These are phyloP conservation scores for Maudiozyma saulgeensis DNA, from an alignment of 805 yeast genomes.

Conservation along the genomic window DNA sequence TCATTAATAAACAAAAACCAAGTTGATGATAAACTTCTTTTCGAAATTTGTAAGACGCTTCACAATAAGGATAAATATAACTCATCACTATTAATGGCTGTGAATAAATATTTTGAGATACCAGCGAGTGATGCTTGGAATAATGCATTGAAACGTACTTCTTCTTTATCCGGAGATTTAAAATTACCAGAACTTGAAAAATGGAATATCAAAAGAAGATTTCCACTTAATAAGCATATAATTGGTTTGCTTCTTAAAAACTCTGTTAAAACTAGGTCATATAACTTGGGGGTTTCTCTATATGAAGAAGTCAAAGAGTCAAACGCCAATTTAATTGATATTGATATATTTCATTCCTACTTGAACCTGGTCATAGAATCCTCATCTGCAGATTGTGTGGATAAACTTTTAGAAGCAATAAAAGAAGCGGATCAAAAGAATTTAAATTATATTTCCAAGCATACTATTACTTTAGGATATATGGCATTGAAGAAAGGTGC, in stretches of 20 bases:
- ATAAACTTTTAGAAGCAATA: conserved; percentile 10
- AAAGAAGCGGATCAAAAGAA: conserved; percentile 8
- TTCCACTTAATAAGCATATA: conserved; percentile 10
- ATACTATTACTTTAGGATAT: conserved; percentile 16
- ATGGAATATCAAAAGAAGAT: conserved; percentile 4
- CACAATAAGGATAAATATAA: conserved; percentile 7
- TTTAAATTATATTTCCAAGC: conserved; percentile 7
- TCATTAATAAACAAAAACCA: conserved; percentile 11
- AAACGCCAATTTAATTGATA: conserved; percentile 10
- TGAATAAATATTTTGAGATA: conserved; percentile 12
- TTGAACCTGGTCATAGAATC: conserved; percentile 7
- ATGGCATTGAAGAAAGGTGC: conserved; percentile 21
- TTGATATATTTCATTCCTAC: conserved; percentile 13
- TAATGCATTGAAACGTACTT: background rate
- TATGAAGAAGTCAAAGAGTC: conserved; percentile 5
- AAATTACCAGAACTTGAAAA: background rate
- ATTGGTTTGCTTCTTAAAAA: conserved; percentile 16
- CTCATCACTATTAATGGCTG: conserved; percentile 6
- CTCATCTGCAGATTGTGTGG: conserved; percentile 13
- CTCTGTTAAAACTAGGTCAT: conserved; percentile 11
- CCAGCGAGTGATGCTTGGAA: background rate
- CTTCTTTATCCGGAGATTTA: background rate
- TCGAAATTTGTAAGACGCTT: conserved; percentile 18
- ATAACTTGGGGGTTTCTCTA: conserved; percentile 11
- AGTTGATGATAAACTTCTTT: conserved; percentile 18